Base-by-base conservation (phyloP, 495 filamentous ascomycete genomes). In the Peziza echinospora region DNA sequence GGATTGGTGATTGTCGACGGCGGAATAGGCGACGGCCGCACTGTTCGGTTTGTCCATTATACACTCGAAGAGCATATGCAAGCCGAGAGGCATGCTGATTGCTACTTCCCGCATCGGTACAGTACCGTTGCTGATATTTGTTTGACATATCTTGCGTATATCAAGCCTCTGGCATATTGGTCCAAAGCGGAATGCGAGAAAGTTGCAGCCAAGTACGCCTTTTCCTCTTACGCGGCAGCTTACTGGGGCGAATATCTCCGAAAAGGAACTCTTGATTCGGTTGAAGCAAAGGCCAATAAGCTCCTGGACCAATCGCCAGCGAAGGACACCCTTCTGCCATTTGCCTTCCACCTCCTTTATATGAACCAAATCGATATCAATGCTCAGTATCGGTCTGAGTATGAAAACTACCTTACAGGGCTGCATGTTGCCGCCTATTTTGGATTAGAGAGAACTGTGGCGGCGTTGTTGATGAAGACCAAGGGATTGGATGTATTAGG, bases 401-500 rank as follows among this genome's bases (percentile, higher is more conserved):
- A 13, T 37, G 30, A 11, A 5, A 4, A 13, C 13, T 4, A 5
- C 13, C 19, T 37, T 37, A 13, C 3, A 37, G 30, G 30, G 13
- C 13, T 37, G 3, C 30, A 37, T 37, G 30, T 37, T 4, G 30
- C 13, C 13, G 30, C 30, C 30, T 37, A 3, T 2, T 37, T 37
- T 37, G 30, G 30, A 37, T 37, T 37, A 37, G 30, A 37, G 3
- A 37, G 30, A 13, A 7, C 30, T 37, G 19, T 17, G 13, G 30
- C 19, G 30, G 19, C 3, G 19, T 37, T 11, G 30, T 11, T 11
- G 13, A 37, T 3, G 30, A 11, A 37, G 30, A 37, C 30, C 17
- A 5, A 37, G 11, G 23, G 48, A 61, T 25, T 49, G 11, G 43
- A 17, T 9, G 28, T 56, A 25, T 39, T 40, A 1, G 41, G 34